phyloP scores from a whole-genome alignment of 495 filamentous ascomycete species.

The Neurospora africana region DNA sequence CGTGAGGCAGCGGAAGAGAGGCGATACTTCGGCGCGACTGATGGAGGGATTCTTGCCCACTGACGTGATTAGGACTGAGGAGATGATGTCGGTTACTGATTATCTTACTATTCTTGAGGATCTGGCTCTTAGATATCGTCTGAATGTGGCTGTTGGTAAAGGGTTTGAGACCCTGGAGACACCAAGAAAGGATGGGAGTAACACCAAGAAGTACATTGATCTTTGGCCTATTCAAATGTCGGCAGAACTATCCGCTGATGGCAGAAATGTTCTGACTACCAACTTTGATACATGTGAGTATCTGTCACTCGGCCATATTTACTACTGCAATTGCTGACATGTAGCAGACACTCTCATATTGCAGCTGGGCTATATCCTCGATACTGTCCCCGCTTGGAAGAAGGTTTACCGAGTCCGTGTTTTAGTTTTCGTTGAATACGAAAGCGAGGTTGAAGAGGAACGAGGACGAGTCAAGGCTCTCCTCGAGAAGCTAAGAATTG shows the following conservation, averaged over 20 bases:
- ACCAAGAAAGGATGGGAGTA: slow-evolving; percentile 43
- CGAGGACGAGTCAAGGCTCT: slow-evolving; percentile 59
- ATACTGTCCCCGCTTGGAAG: slow-evolving; percentile 77
- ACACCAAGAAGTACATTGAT: slow-evolving; percentile 72
- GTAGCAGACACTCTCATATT: slow-evolving; percentile 63
- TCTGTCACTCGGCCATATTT: too few relatives aligned
- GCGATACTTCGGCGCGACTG: slow-evolving; percentile 35
- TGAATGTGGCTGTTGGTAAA: slow-evolving; percentile 79
- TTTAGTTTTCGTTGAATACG: slow-evolving; percentile 81
- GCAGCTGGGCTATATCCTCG: slow-evolving; percentile 74
- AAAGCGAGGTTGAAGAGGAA: slow-evolving; percentile 75
- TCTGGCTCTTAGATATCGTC: slow-evolving; percentile 61
- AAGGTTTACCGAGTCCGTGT: slow-evolving; percentile 65
- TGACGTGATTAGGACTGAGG: slow-evolving; percentile 48
- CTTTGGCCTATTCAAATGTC: slow-evolving; percentile 83
- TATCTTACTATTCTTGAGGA: slow-evolving; percentile 84
- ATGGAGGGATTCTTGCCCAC: slow-evolving; percentile 46
- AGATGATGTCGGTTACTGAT: slow-evolving; percentile 50
- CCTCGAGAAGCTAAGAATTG: slow-evolving; percentile 70
- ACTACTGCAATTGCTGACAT: too few relatives aligned
- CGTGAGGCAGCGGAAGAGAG: slow-evolving; percentile 20
- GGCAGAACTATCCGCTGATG: slow-evolving; percentile 57
- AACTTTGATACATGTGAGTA: slow-evolving; percentile 75
- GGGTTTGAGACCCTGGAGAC: slow-evolving; percentile 71
- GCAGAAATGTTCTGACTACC: slow-evolving; percentile 65